These are phyloP conservation scores for Oenanthe sinensis DNA, from an alignment of 129 eudicot genomes.

Conservation along the genomic window DNA sequence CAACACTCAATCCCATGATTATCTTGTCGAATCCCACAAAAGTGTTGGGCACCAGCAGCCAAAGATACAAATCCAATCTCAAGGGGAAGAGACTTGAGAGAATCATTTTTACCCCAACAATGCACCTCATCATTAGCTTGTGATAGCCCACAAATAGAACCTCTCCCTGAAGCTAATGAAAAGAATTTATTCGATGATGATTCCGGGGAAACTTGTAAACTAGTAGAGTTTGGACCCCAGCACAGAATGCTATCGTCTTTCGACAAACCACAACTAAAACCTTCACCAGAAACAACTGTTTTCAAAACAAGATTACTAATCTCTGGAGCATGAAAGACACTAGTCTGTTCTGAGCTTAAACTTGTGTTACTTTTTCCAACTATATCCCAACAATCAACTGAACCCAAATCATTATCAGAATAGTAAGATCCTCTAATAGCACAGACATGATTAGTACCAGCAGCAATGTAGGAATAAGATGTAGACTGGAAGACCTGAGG, in stretches of 20 bases:
- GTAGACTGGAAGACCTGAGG: conserved; percentile 35
- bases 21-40: conserved; percentile 81
- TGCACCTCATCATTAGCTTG: conserved; percentile 57
- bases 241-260: conserved; percentile 58
- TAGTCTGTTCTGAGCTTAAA: conserved; percentile 45
- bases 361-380: conserved; percentile 20
- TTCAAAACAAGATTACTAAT: conserved; percentile 31
- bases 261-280: conserved; percentile 64
- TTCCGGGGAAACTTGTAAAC: conserved; percentile 22
- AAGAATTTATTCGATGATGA: conserved; percentile 27
- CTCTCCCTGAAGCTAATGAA: conserved; percentile 43
- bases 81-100: conserved; percentile 30
- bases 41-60: conserved; percentile 61
- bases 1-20: conserved; percentile 80
- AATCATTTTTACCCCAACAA: conserved; percentile 62
- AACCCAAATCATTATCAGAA: conserved; percentile 43
- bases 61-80: conserved; percentile 51
- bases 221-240: conserved; percentile 85
- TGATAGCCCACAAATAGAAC: conserved; percentile 52
- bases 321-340: conserved; percentile 44
- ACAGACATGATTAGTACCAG: conserved; percentile 83
- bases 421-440: conserved; percentile 75
- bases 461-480: conserved; percentile 59
- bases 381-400: conserved; percentile 90
- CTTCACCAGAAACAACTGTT: conserved; percentile 78